Base-by-base conservation (phyloP, 2,329 filamentous ascomycete species). In the Colletotrichum caudatum region DNA sequence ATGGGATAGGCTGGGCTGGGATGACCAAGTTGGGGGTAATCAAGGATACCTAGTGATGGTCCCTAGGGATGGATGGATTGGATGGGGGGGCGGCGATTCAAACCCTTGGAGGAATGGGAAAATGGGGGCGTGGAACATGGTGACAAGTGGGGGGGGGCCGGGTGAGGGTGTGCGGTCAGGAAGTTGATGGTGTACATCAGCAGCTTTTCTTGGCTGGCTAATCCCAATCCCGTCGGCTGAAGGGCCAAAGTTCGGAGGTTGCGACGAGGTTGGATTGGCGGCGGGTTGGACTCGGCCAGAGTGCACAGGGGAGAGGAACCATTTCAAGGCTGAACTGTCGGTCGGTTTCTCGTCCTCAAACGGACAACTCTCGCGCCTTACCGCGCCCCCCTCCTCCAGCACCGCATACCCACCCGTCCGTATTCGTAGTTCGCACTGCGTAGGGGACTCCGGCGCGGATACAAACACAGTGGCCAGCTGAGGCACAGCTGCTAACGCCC, bases 141-240 rank as follows among this genome's bases (percentile, higher is more conserved):
- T 58, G 58, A 61, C 64, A 58, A 46, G n/a, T n/a, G n/a, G n/a
- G n/a, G n/a, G n/a, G 51, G 68, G 46, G 44, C 53, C 54, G 54
- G 64, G 53, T 29, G 46, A 59, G 66, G 53, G 67, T 64, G 70
- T 72, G 37, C 29, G 12, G 53, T 58, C 56, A 68, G 33, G 51
- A 46, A 50, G 37, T 53, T 53, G 69, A 68, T 71, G 65, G 69
- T 69, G 64, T 71, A 59, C 69, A 71, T 69, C 69, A 68, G 58
- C 64, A 68, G 50, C 68, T 71, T 53, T 66, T 56, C 64, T 71
- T 71, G 57, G 58, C 58, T 41, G 58, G 69, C 65, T 53, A 71
- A 71, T 64, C 69, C 69, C 51, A 44, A 64, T 69, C 69, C 65
- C 63, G 37, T 64, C 69, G 65, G 53, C 26, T 64, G 37, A 53